Base-by-base conservation (phyloP, 352 stramenopile species). In the Phytophthora pistaciae region DNA sequence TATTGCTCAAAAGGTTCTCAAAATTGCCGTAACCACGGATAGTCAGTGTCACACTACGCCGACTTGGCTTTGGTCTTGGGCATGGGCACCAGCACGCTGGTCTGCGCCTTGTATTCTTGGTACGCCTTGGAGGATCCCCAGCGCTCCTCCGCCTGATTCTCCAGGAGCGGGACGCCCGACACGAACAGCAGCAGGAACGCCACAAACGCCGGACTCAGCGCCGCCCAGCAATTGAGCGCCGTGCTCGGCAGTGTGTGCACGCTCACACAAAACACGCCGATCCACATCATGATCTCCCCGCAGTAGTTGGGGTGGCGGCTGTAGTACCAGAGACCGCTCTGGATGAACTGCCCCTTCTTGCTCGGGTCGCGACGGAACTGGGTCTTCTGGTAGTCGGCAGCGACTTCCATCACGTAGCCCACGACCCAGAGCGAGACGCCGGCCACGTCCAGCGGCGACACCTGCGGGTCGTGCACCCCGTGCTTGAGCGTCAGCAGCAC, bases 251-350 rank as follows among this genome's bases (percentile, higher is more conserved):
- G 70, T 10, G 72, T 79, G 60, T 86, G 83, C 3, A 80, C 83
- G 1, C 66, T 70, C 27, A 91, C 60, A 7, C 83, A 59, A 36
- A 91, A 94, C 33, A 92, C 75, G 13, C 83, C 85, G 40, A 88
- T 36, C 93, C 93, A 98, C 79, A 98, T 94, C 53, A 91, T 73
- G 56, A 98, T 95, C 80, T 98, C 95, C 5, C 93, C 93, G 29
- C 88, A 91, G 72, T 98, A 98, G 67, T 98, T 98, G 0, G 94
- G 95, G 85, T 98, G 95, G 42, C 95, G 90, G 60, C 83, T 97
- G 66, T 94, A 97, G 61, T 68, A 62, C 93, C 93, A 98, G 7
- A 98, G 74, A 0, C 92, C 92, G 6, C 64, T 76, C 27, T 81
- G 79, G 56, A 97, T 97, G 65, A 96, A 97, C 67, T 88, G 81